Base-by-base conservation (phyloP, 108 stramenopile species). In the Cylindrotheca fusiformis region DNA sequence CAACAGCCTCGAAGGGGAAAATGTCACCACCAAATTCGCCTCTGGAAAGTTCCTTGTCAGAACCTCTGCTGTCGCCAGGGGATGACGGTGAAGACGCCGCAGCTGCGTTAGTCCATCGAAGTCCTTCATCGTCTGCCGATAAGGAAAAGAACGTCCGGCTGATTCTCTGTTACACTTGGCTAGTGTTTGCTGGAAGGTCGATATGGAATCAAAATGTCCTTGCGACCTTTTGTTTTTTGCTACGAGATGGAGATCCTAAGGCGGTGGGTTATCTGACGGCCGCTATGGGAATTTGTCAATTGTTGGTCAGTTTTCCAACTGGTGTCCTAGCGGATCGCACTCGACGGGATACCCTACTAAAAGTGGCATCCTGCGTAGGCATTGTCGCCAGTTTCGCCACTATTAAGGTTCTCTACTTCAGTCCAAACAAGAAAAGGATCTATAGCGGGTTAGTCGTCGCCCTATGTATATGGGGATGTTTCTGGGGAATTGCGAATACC, bases 161-260 rank as follows among this genome's bases (percentile, higher is more conserved):
- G 17, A 52, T 65, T 21, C 12, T 65, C 8, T 24, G 25, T 21
- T 84, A 77, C 72, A 77, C 76, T 0, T 67, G 45, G 14, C 33
- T 77, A 8, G 57, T 54, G 1, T 77, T 84, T 64, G 67, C 69
- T 10, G 78, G 71, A 21, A 58, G 78, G 1, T 77, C 78, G 18
- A 50, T 84, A 20, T 84, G 82, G 82, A 69, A 56, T 48, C 82
- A 84, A 58, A 71, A 60, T 21, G 72, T 79, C 18, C 65, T 84
- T 8, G 67, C 78, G 5, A 58, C 80, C 18, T 84, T 63, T 41
- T 74, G 75, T 10, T 79, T 60, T 55, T 41, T 79, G 21, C 48
- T 80, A 12, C 18, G 29, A 1, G 32, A 69, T 23, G 33, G 68
- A 12, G 64, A 79, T 50, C 60, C 74, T 14, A 51, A 74, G 53